Percentiles rank a stretch among this genome's conserved stretches.
Evolutionary conservation across 2,329 filamentous ascomycete species (phyloP).

Genomic region (Neopestalotiopsis rosae): DNA sequence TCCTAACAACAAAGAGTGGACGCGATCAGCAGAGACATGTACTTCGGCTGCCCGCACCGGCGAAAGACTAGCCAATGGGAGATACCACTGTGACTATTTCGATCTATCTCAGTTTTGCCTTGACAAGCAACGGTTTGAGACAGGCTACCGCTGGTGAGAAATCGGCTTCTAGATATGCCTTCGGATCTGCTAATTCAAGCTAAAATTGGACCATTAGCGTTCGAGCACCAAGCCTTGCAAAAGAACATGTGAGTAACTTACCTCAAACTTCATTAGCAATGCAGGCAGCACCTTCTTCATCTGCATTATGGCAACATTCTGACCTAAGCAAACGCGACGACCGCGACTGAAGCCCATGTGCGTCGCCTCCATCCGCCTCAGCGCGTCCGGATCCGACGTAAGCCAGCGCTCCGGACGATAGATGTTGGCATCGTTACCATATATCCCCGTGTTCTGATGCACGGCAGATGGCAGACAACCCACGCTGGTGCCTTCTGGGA

Average conservation of each 20-base stretch:
- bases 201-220: not conserved
- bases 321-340: conserved; percentile 28
- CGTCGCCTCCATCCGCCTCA: conserved; percentile 30
- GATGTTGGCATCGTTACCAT: conserved; percentile 26
- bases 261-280: conserved; percentile 30
- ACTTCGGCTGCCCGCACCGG: too few species aligned
- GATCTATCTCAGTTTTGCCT: not conserved
- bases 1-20: too few species aligned
- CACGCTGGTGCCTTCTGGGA: conserved; percentile 25
- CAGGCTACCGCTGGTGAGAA: conserved; percentile 7
- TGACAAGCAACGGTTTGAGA: not conserved
- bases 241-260: conserved; percentile 20
- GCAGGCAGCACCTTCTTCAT: conserved; percentile 33
- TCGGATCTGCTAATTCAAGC: not conserved
- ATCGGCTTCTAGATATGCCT: not conserved
- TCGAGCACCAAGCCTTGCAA: not conserved
- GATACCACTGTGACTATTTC: too few species aligned
- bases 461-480: conserved; percentile 28
- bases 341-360: conserved; percentile 34
- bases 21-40: too few species aligned
- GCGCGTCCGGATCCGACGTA: conserved; percentile 25
- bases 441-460: conserved; percentile 25
- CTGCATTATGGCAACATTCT: conserved; percentile 30
- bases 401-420: conserved; percentile 33
- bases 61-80: too few species aligned